Evolutionary conservation across 768 basidiomycete species (phyloP), one percentile per base, ranked within the genome.

Genomic region (Steccherinum ochraceum): DNA sequence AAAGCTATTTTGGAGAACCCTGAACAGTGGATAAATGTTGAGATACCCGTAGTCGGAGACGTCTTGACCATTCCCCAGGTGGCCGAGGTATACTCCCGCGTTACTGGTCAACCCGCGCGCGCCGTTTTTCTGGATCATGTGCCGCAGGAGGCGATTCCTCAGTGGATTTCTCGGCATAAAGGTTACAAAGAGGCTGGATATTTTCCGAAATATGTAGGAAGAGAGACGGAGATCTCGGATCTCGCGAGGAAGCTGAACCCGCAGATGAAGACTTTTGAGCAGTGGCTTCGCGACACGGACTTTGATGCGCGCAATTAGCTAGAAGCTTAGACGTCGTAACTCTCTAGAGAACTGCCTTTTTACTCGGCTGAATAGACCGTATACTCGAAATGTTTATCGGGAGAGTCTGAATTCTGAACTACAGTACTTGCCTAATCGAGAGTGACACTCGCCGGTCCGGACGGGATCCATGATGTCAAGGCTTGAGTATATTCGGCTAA

Each of bases 21-120:
- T 5, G 45, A 40, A n/a, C 24, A 52, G 18, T 52, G 45, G 45
- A 45, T 30, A 26, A 24, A 41, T 21, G 35, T 39, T n/a, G 51
- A 52, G 18, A 42, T 52, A 4, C 51, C 51, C 4, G 45, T 48
- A 4, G 51, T 52, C 12, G 51, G 51, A 30, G 51, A 52, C n/a
- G 45, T 48, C 35, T 45, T 47, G 7, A 52, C 45, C 3, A 27
- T 45, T 2, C 42, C 51, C 5, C 51, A 52, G 19, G 46, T 48
- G 20, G 51, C 51, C 1, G 39, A 40, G 23, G 18, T 43, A 10
- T 52, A 52, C 46, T 40, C 51, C 12, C 25, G 46, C 16, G 45
- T 52, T 12, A 52, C 45, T 2, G 46, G 46, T 16, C 45, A 48
- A 24, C 25, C 49, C 26, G 49, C 49, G n/a, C 49, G 49, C 5